Base-by-base conservation (phyloP, 2,329 filamentous ascomycete species). In the Didymella pinodella region DNA sequence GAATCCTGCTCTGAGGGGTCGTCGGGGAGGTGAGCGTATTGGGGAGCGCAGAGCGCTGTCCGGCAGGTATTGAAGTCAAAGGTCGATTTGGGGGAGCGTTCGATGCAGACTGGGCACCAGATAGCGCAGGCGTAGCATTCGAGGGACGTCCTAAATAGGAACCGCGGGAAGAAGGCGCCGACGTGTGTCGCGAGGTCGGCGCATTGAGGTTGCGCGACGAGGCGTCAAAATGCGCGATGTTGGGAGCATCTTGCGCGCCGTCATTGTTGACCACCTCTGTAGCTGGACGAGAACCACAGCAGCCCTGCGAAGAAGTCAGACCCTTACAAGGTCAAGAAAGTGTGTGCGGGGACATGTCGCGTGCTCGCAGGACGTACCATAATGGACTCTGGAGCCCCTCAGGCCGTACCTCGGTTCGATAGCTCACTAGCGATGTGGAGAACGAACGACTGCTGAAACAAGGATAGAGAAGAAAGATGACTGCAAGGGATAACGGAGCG, bases 41-140 rank as follows among this genome's bases (percentile, higher is more conserved):
- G n/a, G 74, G 74, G 8, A 76, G 64, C 28, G 63, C 64, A 7
- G 70, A 70, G 56, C 72, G 71, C 48, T 68, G 67, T 29, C 54
- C 51, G 2, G 66, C 48, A n/a, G 66, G 59, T 22, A 75, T 67
- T 7, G 65, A 63, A 31, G 65, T 71, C 7, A 76, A 60, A 8
- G 66, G 65, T 16, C 61, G 58, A 49, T 75, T 75, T 1, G 72
- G 72, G 40, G 68, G 69, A 45, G 63, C 59, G 31, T 59, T 54
- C 1, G 46, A 50, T n/a, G 41, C n/a, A 4, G 47, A 29, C 10
- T 48, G 59, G 11, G 61, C 28, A 31, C 34, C 41, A 12, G 60
- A 48, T 20, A 22, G 28, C 12, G 45, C 40, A n/a, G 49, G 22
- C 20, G 38, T 45, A 46, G 46, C 31, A 29, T 40, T 28, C 31